These are phyloP conservation scores for Lentinula raphanica DNA, from an alignment of 768 basidiomycete genomes.

Conservation along the genomic window DNA sequence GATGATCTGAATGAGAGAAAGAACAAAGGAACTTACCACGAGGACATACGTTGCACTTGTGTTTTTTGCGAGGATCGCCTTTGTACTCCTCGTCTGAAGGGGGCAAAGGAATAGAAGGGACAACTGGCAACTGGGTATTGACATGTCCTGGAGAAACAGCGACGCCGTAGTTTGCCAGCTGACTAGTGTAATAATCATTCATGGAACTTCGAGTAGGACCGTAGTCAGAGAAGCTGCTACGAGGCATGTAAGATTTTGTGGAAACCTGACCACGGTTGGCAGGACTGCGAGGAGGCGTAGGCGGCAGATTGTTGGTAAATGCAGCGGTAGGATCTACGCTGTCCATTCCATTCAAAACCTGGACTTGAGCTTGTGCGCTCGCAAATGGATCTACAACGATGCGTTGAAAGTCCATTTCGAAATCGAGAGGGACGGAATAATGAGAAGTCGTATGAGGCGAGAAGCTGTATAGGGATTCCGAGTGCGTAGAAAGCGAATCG, in stretches of 20 bases:
- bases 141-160: slow-evolving; percentile 54
- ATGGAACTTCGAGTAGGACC: slow-evolving; percentile 45
- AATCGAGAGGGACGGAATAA: slow-evolving; percentile 58
- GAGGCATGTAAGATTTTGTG: slow-evolving; percentile 32
- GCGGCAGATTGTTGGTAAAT: slow-evolving; percentile 53
- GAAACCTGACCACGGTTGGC: slow-evolving; percentile 24
- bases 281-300: slow-evolving; percentile 52
- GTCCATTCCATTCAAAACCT: slow-evolving; percentile 20
- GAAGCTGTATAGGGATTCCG: slow-evolving; percentile 67
- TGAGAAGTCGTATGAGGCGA: slow-evolving; percentile 45
- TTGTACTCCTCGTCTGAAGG: slow-evolving; percentile 40
- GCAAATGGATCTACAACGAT: slow-evolving; percentile 53
- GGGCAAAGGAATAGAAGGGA: slow-evolving; percentile 39
- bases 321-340: slow-evolving; percentile 40
- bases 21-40: slow-evolving; percentile 43
- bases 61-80: slow-evolving; percentile 71
- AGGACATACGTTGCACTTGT: slow-evolving; percentile 70
- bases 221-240: slow-evolving; percentile 67
- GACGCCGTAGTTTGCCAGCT: slow-evolving; percentile 43
- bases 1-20: slow-evolving; percentile 2
- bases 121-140: slow-evolving; percentile 42
- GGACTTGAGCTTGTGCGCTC: slow-evolving; percentile 27
- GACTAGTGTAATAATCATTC: slow-evolving; percentile 42
- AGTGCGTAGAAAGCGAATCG: slow-evolving; percentile 62
- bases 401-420: slow-evolving; percentile 69